Evolutionary conservation across 1,139 yeast species (phyloP).

Genomic region (Nematodospora anomalae): DNA sequence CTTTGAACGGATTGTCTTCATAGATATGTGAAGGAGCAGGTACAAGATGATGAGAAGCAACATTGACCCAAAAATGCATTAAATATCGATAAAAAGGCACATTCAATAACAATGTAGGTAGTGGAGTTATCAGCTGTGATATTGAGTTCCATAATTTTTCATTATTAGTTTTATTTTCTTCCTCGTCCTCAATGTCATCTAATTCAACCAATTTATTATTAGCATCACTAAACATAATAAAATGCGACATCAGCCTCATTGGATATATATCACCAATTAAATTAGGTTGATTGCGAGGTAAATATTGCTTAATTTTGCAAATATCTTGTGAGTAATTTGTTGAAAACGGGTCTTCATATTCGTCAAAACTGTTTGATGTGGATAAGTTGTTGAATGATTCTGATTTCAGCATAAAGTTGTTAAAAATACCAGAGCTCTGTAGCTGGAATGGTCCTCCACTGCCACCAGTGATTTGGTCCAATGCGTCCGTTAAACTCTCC

Average conservation of each 20-base stretch:
- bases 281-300: slow-evolving; percentile 11
- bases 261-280: slow-evolving; percentile 10
- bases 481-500: slow-evolving; percentile 28
- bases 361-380: not conserved
- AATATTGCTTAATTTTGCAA: slow-evolving; percentile 22
- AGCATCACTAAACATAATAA: not conserved
- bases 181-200: not conserved
- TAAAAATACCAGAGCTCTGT: slow-evolving; percentile 32
- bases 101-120: slow-evolving; percentile 57
- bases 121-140: slow-evolving; percentile 53
- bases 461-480: slow-evolving; percentile 28
- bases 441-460: slow-evolving; percentile 23
- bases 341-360: slow-evolving; percentile 13
- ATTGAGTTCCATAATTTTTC: slow-evolving; percentile 19
- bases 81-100: slow-evolving; percentile 61
- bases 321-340: slow-evolving; percentile 24
- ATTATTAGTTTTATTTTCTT: not conserved
- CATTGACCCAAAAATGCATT: slow-evolving; percentile 63
- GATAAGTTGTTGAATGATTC: slow-evolving; percentile 2
- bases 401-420: slow-evolving; percentile 21
- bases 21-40: slow-evolving; percentile 66
- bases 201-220: not conserved
- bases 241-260: slow-evolving; percentile 8
- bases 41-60: slow-evolving; percentile 62
- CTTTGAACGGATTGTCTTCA: slow-evolving; percentile 65